A percentile compares a stretch with the other conserved stretches of the same genome.
Evolutionary conservation across 1,284 basidiomycete species (phyloP).

Genomic region (Baeospora myosura): DNA sequence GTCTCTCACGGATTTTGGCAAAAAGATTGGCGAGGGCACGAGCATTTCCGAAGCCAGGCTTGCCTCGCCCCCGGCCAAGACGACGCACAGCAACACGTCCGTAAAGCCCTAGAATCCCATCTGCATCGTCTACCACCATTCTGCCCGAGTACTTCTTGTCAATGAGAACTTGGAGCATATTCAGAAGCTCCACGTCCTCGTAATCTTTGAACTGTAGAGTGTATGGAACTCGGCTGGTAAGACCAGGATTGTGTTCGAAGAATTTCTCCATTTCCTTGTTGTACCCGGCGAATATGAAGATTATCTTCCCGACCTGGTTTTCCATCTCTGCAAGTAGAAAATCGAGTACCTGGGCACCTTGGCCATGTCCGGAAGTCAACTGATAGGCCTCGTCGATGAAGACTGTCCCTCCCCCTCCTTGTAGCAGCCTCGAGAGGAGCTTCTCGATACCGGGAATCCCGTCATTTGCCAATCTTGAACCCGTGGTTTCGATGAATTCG

Average conservation of each 20-base stretch:
- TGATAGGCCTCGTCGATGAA: slow-evolving; percentile 69
- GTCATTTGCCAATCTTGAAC: slow-evolving; percentile 48
- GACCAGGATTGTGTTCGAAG: slow-evolving; percentile 65
- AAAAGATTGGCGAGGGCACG: slow-evolving; percentile 49
- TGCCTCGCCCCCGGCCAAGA: slow-evolving; percentile 46
- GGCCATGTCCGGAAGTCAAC: slow-evolving; percentile 38
- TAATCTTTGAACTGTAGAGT: slow-evolving; percentile 57
- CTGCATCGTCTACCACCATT: slow-evolving; percentile 53
- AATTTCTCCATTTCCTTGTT: slow-evolving; percentile 66
- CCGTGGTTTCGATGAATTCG: slow-evolving; percentile 54
- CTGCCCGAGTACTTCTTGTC: slow-evolving; percentile 36
- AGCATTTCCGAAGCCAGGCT: slow-evolving; percentile 58
- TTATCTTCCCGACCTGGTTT: slow-evolving; percentile 53
- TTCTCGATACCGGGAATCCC: slow-evolving; percentile 47
- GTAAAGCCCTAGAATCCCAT: slow-evolving; percentile 48
- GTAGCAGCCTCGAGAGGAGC: slow-evolving; percentile 37
- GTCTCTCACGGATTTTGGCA: slow-evolving; percentile 37
- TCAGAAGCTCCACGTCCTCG: slow-evolving; percentile 42
- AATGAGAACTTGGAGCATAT: slow-evolving; percentile 44
- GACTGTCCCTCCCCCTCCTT: slow-evolving; percentile 51
- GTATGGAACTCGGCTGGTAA: slow-evolving; percentile 57
- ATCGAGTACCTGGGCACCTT: slow-evolving; percentile 49
- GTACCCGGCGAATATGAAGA: slow-evolving; percentile 66
- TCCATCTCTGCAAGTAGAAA: slow-evolving; percentile 68
- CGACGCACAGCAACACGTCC: slow-evolving; percentile 47